Evolutionary conservation across 2,329 filamentous ascomycete species (phyloP).

Genomic region (Aplosporella prunicola): DNA sequence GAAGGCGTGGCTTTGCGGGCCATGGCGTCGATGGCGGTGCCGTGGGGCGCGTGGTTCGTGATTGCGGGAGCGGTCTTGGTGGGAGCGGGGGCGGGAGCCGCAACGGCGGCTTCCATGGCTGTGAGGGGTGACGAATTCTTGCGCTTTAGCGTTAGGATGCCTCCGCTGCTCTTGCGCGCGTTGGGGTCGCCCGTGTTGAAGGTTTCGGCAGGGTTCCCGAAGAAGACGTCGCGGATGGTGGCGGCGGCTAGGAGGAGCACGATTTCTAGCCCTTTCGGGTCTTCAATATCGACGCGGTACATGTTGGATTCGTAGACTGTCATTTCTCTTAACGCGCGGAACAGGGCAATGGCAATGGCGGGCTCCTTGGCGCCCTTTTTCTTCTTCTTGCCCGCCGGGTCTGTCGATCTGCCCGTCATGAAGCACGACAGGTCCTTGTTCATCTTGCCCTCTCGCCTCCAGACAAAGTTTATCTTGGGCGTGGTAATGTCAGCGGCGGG

Average conservation of each 20-base stretch:
- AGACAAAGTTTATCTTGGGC: conserved; percentile 74
- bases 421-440: conserved; percentile 84
- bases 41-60: conserved; percentile 1
- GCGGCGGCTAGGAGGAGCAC: conserved; percentile 55
- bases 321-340: conserved; percentile 61
- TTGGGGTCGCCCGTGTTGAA: conserved; percentile 61
- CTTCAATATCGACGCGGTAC: conserved; percentile 81
- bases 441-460: conserved; percentile 80
- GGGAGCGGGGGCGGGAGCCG: background rate
- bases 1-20: conserved; percentile 2
- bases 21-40: background rate
- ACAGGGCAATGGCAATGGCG: conserved; percentile 89
- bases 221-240: conserved; percentile 54
- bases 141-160: conserved; percentile 20
- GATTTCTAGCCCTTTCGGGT: conserved; percentile 85
- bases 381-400: conserved; percentile 57
- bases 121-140: conserved; percentile 25
- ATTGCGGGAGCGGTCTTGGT: background rate
- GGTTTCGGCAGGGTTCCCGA: conserved; percentile 56
- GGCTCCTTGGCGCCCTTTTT: conserved; percentile 73
- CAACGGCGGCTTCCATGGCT: background rate
- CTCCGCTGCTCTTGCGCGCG: conserved; percentile 28
- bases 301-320: conserved; percentile 93
- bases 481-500: conserved; percentile 43
- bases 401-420: conserved; percentile 66